Conservation (phyloP, 2,329 filamentous ascomycete species). For the Ceratocystis cacaofunesta region DNA sequence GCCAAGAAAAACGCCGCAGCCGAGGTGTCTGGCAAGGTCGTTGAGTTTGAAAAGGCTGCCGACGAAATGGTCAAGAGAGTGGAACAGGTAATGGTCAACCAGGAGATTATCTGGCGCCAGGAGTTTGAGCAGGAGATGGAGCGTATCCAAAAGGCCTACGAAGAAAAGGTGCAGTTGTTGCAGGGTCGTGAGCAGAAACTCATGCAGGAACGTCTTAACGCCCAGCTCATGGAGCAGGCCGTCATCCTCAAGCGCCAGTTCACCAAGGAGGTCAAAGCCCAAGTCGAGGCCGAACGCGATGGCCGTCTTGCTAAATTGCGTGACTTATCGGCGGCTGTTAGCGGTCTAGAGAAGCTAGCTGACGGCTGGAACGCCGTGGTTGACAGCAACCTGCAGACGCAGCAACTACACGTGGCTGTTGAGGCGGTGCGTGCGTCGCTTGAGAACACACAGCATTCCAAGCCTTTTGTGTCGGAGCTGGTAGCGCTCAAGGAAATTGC, state of each 20-base stretch:
- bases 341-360: conserved; percentile 75
- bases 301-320: conserved; percentile 75
- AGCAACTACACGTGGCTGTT: conserved; percentile 90
- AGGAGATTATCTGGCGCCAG: conserved; percentile 69
- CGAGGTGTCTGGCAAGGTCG: conserved; percentile 55
- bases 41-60: conserved; percentile 75
- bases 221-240: conserved; percentile 79
- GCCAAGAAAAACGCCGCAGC: conserved; percentile 57
- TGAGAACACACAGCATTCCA: conserved; percentile 53
- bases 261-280: conserved; percentile 57
- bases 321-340: conserved; percentile 62
- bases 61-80: conserved; percentile 79
- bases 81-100: conserved; percentile 64
- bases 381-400: conserved; percentile 78
- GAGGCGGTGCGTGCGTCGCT: conserved; percentile 81
- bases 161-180: conserved; percentile 63
- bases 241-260: conserved; percentile 79
- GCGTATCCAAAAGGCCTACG: conserved; percentile 61
- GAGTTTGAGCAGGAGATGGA: conserved; percentile 81
- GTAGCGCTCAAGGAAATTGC: conserved; percentile 90
- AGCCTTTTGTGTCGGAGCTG: conserved; percentile 81
- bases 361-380: conserved; percentile 82
- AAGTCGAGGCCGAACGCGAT: conserved; percentile 77
- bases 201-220: conserved; percentile 67
- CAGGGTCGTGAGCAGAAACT: conserved; percentile 66